phyloP scores from a whole-genome alignment of 1,284 basidiomycete genomes.

The Stereum hirsutum region DNA sequence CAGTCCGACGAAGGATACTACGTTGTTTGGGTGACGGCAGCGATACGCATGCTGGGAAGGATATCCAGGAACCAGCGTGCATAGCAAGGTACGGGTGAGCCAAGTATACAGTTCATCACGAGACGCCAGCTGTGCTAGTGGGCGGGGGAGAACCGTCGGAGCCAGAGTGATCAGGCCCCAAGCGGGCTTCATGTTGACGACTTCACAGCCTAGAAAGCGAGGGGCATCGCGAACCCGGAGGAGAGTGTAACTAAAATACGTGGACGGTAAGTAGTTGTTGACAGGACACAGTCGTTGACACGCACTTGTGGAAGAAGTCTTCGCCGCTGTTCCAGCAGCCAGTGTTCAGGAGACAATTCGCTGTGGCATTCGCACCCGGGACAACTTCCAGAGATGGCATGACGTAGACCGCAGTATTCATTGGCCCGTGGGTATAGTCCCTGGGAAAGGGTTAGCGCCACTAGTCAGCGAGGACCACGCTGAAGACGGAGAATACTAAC shows the following conservation, averaged over 20 bases:
- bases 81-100: constrained; percentile 29
- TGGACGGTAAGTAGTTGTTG: neutral
- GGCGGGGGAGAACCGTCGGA: constrained; percentile 14
- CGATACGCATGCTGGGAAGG: neutral
- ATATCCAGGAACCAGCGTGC: constrained; percentile 15
- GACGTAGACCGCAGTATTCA: constrained; percentile 20
- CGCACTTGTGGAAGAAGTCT: constrained; percentile 21
- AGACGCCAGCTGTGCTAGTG: constrained; percentile 20
- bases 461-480: too few species aligned
- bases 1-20: constrained; percentile 25
- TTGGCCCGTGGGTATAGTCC: constrained; percentile 24
- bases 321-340: constrained; percentile 17
- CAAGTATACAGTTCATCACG: constrained; percentile 24
- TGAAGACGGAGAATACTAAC: constrained; percentile 13
- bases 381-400: constrained; percentile 17
- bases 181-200: constrained; percentile 9
- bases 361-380: constrained; percentile 16
- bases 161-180: constrained; percentile 4
- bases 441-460: too few species aligned
- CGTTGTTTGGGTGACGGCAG: constrained; percentile 26
- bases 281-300: neutral
- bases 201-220: constrained; percentile 19
- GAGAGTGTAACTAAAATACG: constrained; percentile 20
- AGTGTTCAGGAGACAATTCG: constrained; percentile 23
- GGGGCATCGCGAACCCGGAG: constrained; percentile 17